A percentile compares a stretch with the other conserved stretches of the same genome.
These are phyloP conservation scores for Perilla frutescens DNA, from an alignment of 257 asterid genomes.

Conservation along the genomic window DNA sequence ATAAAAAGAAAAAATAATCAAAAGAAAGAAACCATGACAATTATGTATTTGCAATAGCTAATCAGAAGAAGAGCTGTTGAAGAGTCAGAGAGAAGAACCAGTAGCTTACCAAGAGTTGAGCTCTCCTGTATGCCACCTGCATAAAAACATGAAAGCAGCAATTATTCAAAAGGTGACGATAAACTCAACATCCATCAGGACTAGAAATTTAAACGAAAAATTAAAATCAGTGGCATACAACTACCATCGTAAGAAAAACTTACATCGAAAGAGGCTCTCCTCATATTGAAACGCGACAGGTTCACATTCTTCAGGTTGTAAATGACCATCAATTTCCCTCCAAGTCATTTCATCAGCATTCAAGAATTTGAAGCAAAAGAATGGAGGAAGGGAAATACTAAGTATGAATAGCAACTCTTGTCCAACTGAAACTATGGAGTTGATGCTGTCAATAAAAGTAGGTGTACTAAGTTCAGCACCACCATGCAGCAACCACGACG, in stretches of 20 bases:
- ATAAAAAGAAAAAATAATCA: no score
- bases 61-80: not conserved
- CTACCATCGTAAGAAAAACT: not conserved
- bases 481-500: not conserved
- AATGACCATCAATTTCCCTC: not conserved
- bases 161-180: not conserved
- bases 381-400: not conserved
- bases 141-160: conserved; percentile 1
- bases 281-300: conserved; percentile 4
- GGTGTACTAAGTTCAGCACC: not conserved
- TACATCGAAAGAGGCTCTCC: conserved; percentile 34
- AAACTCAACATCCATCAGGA: no score
- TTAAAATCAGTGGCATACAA: no score
- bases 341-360: conserved; percentile 2
- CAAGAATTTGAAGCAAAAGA: conserved; percentile 16
- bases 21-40: no score
- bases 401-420: conserved; percentile 1
- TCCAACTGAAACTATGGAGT: conserved; percentile 24
- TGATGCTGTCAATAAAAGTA: not conserved
- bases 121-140: conserved; percentile 1
- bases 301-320: not conserved
- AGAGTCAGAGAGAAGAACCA: not conserved
- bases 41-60: no score
- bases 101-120: conserved; percentile 2
- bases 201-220: no score